A percentile compares a stretch with the other conserved stretches of the same genome.
Conservation (phyloP, 2,329 filamentous ascomycete species). For the Phialophora tarda region DNA sequence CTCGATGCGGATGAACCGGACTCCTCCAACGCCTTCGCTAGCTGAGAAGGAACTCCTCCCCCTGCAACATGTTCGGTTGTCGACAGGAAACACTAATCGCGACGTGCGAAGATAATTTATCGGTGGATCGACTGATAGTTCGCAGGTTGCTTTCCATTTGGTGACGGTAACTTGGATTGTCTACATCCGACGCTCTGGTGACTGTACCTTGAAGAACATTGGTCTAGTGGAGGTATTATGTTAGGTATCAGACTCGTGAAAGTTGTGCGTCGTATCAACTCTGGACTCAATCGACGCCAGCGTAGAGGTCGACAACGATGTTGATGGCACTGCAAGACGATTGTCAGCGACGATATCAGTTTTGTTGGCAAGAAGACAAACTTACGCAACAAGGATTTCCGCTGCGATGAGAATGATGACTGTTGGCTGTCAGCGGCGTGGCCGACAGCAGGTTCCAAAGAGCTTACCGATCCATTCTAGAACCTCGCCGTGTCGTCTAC, state of each 20-base stretch:
- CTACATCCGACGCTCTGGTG: neutral
- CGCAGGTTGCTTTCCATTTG: neutral
- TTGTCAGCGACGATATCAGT: conserved; percentile 6
- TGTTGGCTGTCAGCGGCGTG: conserved; percentile 45
- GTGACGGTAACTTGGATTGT: neutral
- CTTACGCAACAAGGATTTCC: conserved; percentile 81
- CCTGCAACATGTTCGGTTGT: neutral
- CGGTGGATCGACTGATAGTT: neutral
- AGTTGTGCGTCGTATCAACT: neutral
- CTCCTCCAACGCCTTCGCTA: conserved; percentile 30
- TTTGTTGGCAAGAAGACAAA: neutral
- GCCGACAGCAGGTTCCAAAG: neutral
- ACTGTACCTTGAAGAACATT: neutral
- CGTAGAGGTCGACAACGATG: conserved; percentile 92
- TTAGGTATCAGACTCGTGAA: neutral
- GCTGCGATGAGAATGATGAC: conserved; percentile 95
- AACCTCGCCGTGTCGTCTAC: conserved; percentile 88
- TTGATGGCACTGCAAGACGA: conserved; percentile 68
- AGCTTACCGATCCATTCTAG: conserved; percentile 82
- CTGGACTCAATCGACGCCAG: conserved; percentile 61
- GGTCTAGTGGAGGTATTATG: neutral
- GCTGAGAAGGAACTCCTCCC: neutral
- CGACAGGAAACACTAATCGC: neutral
- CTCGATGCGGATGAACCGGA: neutral
- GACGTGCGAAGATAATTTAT: neutral